Percentiles rank a stretch among this genome's conserved stretches.
These are phyloP conservation scores for Trichoderma endophyticum DNA, from an alignment of 2,329 filamentous ascomycete genomes.

Conservation along the genomic window DNA sequence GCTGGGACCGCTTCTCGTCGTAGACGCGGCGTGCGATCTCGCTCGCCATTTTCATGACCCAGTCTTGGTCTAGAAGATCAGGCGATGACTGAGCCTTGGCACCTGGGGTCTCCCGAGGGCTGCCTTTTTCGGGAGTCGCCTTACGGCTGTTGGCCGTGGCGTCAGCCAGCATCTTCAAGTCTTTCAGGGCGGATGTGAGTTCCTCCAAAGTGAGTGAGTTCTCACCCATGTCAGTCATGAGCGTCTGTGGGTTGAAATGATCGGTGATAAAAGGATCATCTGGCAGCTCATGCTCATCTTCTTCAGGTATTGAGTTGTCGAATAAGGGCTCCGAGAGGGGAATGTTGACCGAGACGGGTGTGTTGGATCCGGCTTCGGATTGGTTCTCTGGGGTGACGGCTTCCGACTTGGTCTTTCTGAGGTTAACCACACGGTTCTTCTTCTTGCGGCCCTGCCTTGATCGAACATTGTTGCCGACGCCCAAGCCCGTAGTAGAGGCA, in stretches of 20 bases:
- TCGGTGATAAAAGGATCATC: conserved; percentile 27
- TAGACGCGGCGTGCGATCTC: conserved; percentile 87
- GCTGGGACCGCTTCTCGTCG: conserved; percentile 67
- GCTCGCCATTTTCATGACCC: conserved; percentile 89
- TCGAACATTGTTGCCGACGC: conserved; percentile 60
- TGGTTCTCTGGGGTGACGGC: conserved; percentile 51
- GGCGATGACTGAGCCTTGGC: conserved; percentile 33
- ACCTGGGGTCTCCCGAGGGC: conserved; percentile 26
- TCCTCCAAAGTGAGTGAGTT: conserved; percentile 25
- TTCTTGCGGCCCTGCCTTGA: conserved; percentile 67
- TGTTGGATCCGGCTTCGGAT: conserved; percentile 49
- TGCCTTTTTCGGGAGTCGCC: conserved; percentile 12
- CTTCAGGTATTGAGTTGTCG: conserved; percentile 56
- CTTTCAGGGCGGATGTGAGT: conserved; percentile 24
- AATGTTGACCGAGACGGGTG: conserved; percentile 49
- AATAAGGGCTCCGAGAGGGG: conserved; percentile 61
- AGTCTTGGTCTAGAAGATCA: conserved; percentile 72
- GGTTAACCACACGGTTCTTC: conserved; percentile 79
- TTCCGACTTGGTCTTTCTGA: conserved; percentile 61
- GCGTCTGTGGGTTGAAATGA: conserved; percentile 29
- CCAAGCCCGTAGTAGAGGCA: conserved; percentile 60
- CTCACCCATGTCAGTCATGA: conserved; percentile 25
- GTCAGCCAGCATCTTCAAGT: conserved; percentile 23
- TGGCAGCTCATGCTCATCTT: conserved; percentile 54
- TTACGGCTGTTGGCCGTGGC: conserved; percentile 5